phyloP scores from a whole-genome alignment of 495 filamentous ascomycete genomes.

The Extremus antarcticus region DNA sequence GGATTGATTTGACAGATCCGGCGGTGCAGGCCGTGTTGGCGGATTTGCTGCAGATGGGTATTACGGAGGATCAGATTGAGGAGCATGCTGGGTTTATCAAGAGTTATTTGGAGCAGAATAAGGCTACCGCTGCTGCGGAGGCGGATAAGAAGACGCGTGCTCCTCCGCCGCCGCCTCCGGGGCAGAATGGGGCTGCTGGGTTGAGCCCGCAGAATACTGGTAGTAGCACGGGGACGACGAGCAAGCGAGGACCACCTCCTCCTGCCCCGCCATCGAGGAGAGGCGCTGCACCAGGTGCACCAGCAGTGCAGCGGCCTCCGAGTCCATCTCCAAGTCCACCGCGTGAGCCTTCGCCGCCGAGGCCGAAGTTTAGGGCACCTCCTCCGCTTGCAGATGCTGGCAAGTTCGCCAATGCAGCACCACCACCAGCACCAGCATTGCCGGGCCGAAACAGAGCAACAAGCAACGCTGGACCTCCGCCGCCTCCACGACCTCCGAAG shows the following conservation, averaged over 20 bases:
- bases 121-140: conserved; percentile 40
- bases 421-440: conserved; percentile 26
- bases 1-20: conserved; percentile 69
- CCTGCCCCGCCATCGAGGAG: conserved; percentile 77
- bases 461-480: conserved; percentile 62
- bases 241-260: conserved; percentile 61
- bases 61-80: conserved; percentile 83
- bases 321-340: conserved; percentile 37
- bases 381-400: conserved; percentile 24
- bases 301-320: conserved; percentile 36
- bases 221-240: conserved; percentile 38
- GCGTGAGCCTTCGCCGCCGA: conserved; percentile 39
- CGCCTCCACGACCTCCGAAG: conserved; percentile 81
- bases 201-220: conserved; percentile 62
- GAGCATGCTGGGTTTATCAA: conserved; percentile 94
- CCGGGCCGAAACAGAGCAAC: conserved; percentile 46
- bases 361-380: conserved; percentile 20
- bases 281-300: conserved; percentile 29
- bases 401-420: conserved; percentile 24
- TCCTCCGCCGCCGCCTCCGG: conserved; percentile 51
- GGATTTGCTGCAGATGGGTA: conserved; percentile 74
- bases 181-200: conserved; percentile 16
- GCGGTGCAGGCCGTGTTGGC: conserved; percentile 73
- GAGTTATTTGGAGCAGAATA: conserved; percentile 73
- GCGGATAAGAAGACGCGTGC: conserved; percentile 37